phyloP scores from a whole-genome alignment of 768 basidiomycete species.

The Suillus discolor region DNA sequence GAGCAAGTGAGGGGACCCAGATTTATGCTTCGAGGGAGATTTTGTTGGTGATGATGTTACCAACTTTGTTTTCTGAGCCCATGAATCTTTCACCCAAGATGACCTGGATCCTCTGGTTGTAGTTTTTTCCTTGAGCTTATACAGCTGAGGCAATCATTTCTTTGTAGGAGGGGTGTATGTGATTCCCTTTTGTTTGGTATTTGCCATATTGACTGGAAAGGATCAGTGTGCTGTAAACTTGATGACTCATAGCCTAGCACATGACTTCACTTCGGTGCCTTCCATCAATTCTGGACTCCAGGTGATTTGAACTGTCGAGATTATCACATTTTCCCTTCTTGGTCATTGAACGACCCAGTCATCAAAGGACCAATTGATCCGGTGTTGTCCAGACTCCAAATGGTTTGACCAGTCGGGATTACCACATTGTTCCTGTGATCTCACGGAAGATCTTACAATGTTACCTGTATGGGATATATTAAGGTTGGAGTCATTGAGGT shows the following conservation, averaged over 20 bases:
- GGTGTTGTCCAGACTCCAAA: neutral
- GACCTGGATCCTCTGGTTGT: neutral
- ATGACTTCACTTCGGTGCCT: too few species aligned
- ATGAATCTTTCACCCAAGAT: slow-evolving; percentile 4
- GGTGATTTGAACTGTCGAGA: neutral
- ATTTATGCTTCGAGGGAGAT: neutral
- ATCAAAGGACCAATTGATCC: neutral
- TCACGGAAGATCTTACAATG: neutral
- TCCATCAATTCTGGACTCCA: too few species aligned
- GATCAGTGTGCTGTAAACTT: too few species aligned
- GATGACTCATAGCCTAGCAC: too few species aligned
- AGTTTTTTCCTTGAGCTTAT: neutral
- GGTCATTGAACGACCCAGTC: too few species aligned
- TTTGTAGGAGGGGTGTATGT: neutral
- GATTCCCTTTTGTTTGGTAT: neutral
- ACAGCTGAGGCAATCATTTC: neutral
- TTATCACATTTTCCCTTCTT: too few species aligned
- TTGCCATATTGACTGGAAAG: neutral
- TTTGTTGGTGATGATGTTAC: neutral
- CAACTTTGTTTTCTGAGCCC: neutral
- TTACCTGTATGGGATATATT: neutral
- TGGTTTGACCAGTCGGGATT: neutral
- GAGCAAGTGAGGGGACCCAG: neutral
- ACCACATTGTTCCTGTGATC: neutral
- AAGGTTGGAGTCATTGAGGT: neutral